A percentile compares a stretch with the other conserved stretches of the same genome.
These are phyloP conservation scores for Halophytophthora batemanensis DNA, from an alignment of 352 stramenopile species.

Conservation along the genomic window DNA sequence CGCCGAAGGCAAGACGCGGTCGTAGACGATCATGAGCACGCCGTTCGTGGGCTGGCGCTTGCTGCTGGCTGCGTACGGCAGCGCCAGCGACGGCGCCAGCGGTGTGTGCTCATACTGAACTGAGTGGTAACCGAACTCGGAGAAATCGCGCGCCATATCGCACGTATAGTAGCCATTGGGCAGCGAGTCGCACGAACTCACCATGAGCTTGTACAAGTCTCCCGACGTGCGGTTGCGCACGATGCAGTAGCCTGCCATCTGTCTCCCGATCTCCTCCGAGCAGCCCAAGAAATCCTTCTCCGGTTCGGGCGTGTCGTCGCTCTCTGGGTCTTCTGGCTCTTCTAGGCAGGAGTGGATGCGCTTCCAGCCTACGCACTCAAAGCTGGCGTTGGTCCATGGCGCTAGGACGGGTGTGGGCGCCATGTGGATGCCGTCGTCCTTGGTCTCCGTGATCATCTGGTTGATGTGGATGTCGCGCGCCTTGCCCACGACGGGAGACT, in stretches of 20 bases:
- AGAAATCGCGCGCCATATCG: slow-evolving; percentile 78
- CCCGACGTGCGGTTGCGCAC: slow-evolving; percentile 80
- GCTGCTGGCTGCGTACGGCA: slow-evolving; percentile 36
- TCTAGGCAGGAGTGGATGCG: slow-evolving; percentile 69
- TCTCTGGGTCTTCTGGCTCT: slow-evolving; percentile 39
- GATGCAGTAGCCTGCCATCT: slow-evolving; percentile 84
- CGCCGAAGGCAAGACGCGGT: slow-evolving; percentile 69
- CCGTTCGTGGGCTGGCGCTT: slow-evolving; percentile 62
- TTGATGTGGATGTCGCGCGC: slow-evolving; percentile 72
- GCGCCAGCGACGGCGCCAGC: slow-evolving; percentile 64
- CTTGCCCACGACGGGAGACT: slow-evolving; percentile 52
- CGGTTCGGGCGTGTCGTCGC: slow-evolving; percentile 35
- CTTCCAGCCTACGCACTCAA: slow-evolving; percentile 86
- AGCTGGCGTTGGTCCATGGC: slow-evolving; percentile 74
- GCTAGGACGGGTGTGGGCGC: slow-evolving; percentile 45
- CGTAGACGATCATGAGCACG: slow-evolving; percentile 85
- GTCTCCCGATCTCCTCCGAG: slow-evolving; percentile 54
- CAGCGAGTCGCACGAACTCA: slow-evolving; percentile 71
- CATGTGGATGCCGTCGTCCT: slow-evolving; percentile 60
- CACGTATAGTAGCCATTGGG: slow-evolving; percentile 73
- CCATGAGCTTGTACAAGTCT: slow-evolving; percentile 79
- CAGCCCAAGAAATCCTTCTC: slow-evolving; percentile 78
- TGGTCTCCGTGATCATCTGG: slow-evolving; percentile 64
- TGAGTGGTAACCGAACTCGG: slow-evolving; percentile 76
- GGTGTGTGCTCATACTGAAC: slow-evolving; percentile 66